Evolutionary conservation across 768 basidiomycete species (phyloP), one percentile per base, ranked within the genome.

Genomic region (Tulasnella sp.): DNA sequence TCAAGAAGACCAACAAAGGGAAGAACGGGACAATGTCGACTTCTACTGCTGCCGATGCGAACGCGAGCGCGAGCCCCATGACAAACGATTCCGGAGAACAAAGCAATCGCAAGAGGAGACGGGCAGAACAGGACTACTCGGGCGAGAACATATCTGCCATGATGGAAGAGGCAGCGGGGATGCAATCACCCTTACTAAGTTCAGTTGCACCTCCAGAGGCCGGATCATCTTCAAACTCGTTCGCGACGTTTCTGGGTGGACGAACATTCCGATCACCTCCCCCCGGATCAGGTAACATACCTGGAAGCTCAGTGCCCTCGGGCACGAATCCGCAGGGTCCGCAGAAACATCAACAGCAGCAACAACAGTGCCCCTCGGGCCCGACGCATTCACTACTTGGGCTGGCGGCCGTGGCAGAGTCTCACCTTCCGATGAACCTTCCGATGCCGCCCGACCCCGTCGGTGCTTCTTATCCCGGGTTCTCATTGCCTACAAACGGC

Each of bases 1-100:
- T 90, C 64, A 38, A 38, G 15, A 38, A 38, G 34, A 15, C 34
- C 34, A 92, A 84, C 69, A 71, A 71, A 2, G 61, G 62, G 25
- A 66, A 68, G 31, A 34, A 38, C 4, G 9, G 34, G 8, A n/a
- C 48, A 24, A n/a, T 44, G 25, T 30, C 41, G 11, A 34, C 24
- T 45, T 41, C 31, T 44, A 41, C 48, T 48, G 53, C 42, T 44
- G 25, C 10, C 43, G 41, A 49, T 30, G 52, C 45, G 45, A 41
- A 55, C n/a, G n/a, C n/a, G n/a, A n/a, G n/a, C n/a, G n/a, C n/a
- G n/a, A n/a, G n/a, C n/a, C n/a, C n/a, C n/a, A n/a, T n/a, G n/a
- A n/a, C n/a, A n/a, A n/a, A n/a, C 34, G 60, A 50, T 46, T 15
- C n/a, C 17, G 15, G 42, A 53, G 49, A 45, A 53, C 17, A 38